A percentile compares a stretch with the other conserved stretches of the same genome.
phyloP scores from a whole-genome alignment of 345 rosid species.

The Populus euphratica region DNA sequence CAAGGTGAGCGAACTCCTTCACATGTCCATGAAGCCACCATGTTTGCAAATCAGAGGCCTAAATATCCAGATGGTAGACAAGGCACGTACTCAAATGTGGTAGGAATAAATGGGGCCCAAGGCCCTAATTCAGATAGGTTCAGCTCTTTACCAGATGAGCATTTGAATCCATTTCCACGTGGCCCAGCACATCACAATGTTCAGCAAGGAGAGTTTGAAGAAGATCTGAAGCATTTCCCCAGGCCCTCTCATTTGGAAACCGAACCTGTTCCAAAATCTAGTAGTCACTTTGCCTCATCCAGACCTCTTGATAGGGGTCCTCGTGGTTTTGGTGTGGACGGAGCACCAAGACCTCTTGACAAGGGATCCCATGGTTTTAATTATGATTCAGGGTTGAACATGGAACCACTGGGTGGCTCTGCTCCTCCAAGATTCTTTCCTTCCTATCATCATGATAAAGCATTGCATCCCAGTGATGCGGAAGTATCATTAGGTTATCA shows the following conservation, averaged over 20 bases:
- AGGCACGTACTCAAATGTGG: slow-evolving; percentile 21
- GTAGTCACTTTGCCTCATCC: slow-evolving; percentile 32
- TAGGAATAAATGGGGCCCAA: slow-evolving; percentile 36
- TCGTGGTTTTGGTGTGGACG: slow-evolving; percentile 38
- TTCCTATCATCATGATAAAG: slow-evolving; percentile 30
- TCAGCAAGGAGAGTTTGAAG: slow-evolving; percentile 42
- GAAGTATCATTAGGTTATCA: slow-evolving; percentile 44
- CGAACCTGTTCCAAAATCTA: slow-evolving; percentile 35
- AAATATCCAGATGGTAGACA: slow-evolving; percentile 33
- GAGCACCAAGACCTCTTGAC: slow-evolving; percentile 31
- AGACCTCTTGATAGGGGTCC: slow-evolving; percentile 42
- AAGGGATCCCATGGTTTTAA: slow-evolving; percentile 30
- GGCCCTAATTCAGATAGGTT: slow-evolving; percentile 32
- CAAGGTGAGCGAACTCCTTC: slow-evolving; percentile 28
- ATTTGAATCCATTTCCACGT: slow-evolving; percentile 26
- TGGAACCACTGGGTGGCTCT: slow-evolving; percentile 26
- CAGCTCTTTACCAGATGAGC: slow-evolving; percentile 38
- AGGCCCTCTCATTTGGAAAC: slow-evolving; percentile 39
- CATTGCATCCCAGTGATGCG: slow-evolving; percentile 19
- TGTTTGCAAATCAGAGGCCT: slow-evolving; percentile 27
- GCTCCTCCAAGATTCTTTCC: slow-evolving; percentile 46
- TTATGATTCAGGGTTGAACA: slow-evolving; percentile 19
- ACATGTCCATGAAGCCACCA: slow-evolving; percentile 31
- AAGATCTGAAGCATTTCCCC: slow-evolving; percentile 41
- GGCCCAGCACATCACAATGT: slow-evolving; percentile 30